Percentiles rank a stretch among this genome's conserved stretches.
Conservation (phyloP, 768 basidiomycete genomes). For the Boletus speciosus region DNA sequence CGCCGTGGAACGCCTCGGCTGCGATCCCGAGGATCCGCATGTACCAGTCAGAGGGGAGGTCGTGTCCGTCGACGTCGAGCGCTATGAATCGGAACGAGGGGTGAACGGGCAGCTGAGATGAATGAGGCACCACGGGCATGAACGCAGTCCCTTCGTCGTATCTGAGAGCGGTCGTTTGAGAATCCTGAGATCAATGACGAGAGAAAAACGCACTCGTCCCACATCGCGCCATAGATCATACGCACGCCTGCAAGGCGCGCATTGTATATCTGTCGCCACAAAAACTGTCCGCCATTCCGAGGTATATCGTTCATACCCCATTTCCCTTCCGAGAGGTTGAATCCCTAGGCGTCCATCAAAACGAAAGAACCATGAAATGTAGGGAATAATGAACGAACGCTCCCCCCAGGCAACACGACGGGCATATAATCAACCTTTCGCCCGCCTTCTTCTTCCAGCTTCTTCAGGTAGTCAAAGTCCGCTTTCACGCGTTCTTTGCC, state of each 20-base stretch:
- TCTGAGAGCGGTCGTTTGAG: constrained; percentile 33
- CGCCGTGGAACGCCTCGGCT: constrained; percentile 62
- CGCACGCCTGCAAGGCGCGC: constrained; percentile 58
- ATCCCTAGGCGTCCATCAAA: constrained; percentile 43
- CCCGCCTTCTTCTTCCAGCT: constrained; percentile 41
- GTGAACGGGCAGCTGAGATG: constrained; percentile 57
- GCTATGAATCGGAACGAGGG: constrained; percentile 61
- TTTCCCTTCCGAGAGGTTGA: constrained; percentile 65
- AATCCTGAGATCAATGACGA: neutral
- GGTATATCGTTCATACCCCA: constrained; percentile 72
- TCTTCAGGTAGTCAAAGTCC: constrained; percentile 59
- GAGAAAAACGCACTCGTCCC: constrained; percentile 61
- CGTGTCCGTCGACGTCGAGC: constrained; percentile 74
- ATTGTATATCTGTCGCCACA: constrained; percentile 78
- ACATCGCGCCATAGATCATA: constrained; percentile 80
- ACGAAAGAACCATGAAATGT: neutral
- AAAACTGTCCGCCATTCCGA: constrained; percentile 69
- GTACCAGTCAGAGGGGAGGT: constrained; percentile 81
- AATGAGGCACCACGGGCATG: constrained; percentile 65
- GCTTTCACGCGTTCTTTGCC: constrained; percentile 58
- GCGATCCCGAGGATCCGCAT: constrained; percentile 77
- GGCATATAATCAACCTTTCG: constrained; percentile 78
- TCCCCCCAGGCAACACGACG: constrained; percentile 77
- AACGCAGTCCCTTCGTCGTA: constrained; percentile 86
- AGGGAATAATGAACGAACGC: constrained; percentile 45